phyloP scores from a whole-genome alignment of 1,284 basidiomycete species.

The Volvariella volvacea region DNA sequence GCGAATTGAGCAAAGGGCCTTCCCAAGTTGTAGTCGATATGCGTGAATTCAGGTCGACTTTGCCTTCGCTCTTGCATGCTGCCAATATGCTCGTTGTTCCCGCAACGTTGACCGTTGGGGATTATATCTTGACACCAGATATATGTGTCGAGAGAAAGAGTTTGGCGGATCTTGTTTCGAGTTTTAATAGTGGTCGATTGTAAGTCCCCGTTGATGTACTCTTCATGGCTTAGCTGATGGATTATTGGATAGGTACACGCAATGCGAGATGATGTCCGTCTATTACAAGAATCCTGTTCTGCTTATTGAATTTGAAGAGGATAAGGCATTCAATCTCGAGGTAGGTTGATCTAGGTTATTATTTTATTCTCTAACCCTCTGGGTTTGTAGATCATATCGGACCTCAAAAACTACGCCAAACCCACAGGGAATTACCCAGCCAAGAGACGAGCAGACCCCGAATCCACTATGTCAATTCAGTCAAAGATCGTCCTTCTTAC shows the following conservation, averaged over 20 bases:
- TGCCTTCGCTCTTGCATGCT: constrained; percentile 89
- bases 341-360: constrained; percentile 33
- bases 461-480: constrained; percentile 57
- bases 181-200: constrained; percentile 92
- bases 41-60: constrained; percentile 90
- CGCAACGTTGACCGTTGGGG: constrained; percentile 89
- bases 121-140: constrained; percentile 93
- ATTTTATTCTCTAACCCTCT: neutral
- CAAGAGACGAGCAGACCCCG: constrained; percentile 42
- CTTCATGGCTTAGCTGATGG: no score
- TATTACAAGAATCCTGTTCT: constrained; percentile 94
- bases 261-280: constrained; percentile 95
- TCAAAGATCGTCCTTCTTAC: constrained; percentile 89
- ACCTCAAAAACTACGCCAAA: constrained; percentile 59
- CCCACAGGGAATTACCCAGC: constrained; percentile 45
- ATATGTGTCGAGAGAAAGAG: constrained; percentile 97
- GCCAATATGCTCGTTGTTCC: constrained; percentile 80
- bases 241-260: constrained; percentile 80
- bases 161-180: constrained; percentile 83
- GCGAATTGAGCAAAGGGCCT: constrained; percentile 59
- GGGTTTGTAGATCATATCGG: constrained; percentile 41
- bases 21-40: constrained; percentile 94
- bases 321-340: constrained; percentile 89
- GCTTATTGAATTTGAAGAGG: constrained; percentile 98
- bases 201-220: no score